Percentiles rank a stretch among this genome's conserved stretches.
phyloP scores from a whole-genome alignment of 495 filamentous ascomycete genomes.

The Evernia prunastri region DNA sequence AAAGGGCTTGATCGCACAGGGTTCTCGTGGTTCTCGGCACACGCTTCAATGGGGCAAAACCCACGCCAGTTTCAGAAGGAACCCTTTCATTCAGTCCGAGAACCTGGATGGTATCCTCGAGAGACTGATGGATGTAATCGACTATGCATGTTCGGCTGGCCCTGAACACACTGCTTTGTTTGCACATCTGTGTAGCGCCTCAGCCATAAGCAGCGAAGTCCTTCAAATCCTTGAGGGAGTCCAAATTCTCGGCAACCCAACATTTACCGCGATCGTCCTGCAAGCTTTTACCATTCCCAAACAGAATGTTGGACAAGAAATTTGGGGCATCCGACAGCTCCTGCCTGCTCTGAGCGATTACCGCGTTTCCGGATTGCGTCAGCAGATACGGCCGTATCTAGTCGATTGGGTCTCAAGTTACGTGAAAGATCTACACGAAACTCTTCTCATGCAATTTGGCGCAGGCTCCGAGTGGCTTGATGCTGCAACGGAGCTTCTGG shows the following conservation, averaged over 20 bases:
- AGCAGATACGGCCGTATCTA: neutral
- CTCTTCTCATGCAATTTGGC: neutral
- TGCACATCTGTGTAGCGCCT: conserved; percentile 2
- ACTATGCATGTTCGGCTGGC: conserved; percentile 5
- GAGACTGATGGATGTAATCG: neutral
- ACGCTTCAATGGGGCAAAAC: neutral
- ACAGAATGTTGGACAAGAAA: neutral
- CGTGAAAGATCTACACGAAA: neutral
- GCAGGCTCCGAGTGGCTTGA: neutral
- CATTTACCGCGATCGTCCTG: neutral
- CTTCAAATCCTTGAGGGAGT: conserved; percentile 6
- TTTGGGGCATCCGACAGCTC: neutral
- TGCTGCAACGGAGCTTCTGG: neutral
- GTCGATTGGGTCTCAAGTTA: neutral
- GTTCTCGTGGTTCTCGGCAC: neutral
- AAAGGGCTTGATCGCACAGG: conserved; percentile 6
- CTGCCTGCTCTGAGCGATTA: neutral
- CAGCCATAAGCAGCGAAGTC: neutral
- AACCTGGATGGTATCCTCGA: neutral
- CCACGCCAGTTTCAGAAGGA: neutral
- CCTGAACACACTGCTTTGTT: conserved; percentile 1
- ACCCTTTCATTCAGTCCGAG: neutral
- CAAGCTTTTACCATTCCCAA: neutral
- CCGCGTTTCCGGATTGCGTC: neutral
- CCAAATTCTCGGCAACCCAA: neutral